Percentiles rank a stretch among this genome's conserved stretches.
phyloP scores from a whole-genome alignment of 73 alveolate genomes.

The Symbiodinium pilosum region DNA sequence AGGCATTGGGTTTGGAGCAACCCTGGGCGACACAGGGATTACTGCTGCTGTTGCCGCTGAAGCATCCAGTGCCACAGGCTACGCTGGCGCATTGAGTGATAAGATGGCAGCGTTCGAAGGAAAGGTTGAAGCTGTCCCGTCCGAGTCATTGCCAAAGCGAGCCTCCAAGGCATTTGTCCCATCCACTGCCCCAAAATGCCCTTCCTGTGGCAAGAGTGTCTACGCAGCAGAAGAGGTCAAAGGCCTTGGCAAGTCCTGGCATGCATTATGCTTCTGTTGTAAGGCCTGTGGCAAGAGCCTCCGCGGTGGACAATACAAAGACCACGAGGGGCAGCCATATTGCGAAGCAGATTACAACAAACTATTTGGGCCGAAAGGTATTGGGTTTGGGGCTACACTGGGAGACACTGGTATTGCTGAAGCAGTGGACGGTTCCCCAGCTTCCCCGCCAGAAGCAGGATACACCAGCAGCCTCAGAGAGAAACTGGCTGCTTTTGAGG shows the following conservation, averaged over 20 bases:
- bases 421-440: background rate
- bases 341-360: slow-evolving; percentile 9
- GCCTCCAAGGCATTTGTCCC: background rate
- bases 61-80: background rate
- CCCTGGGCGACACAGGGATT: background rate
- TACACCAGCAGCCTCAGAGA: background rate
- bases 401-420: background rate
- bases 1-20: background rate
- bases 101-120: background rate
- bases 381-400: background rate
- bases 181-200: background rate
- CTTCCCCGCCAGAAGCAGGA: background rate
- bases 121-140: background rate
- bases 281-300: slow-evolving; percentile 14
- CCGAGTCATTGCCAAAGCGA: background rate
- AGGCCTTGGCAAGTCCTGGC: slow-evolving; percentile 7
- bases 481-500: background rate
- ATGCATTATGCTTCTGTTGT: background rate
- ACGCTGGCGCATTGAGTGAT: background rate
- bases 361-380: slow-evolving; percentile 7
- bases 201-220: slow-evolving; percentile 1
- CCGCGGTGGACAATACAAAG: slow-evolving; percentile 11
- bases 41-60: background rate
- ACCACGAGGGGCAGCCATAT: slow-evolving; percentile 1
- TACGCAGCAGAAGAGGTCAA: slow-evolving; percentile 7